These are phyloP conservation scores for Wallemia hederae DNA, from an alignment of 1,284 basidiomycete species.

Conservation along the genomic window DNA sequence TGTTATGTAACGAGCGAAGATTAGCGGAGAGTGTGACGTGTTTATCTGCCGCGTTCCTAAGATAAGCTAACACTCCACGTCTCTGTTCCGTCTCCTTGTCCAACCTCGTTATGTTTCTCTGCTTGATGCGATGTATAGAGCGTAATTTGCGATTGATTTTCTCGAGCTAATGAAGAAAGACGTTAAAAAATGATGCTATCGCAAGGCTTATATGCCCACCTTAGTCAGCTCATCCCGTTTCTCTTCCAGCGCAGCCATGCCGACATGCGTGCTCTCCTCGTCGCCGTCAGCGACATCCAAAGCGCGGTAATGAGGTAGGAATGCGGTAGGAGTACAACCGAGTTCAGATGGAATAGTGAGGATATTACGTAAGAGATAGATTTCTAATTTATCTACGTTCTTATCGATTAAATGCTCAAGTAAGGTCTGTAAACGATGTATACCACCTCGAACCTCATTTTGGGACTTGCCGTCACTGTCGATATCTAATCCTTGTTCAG, in stretches of 20 bases:
- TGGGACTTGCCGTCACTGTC: background rate
- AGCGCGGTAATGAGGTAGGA: background rate
- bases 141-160: background rate
- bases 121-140: background rate
- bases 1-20: too few species aligned
- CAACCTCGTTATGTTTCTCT: background rate
- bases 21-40: too few species aligned
- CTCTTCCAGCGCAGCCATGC: background rate
- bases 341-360: background rate
- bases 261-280: too few species aligned
- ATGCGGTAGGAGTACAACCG: background rate
- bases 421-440: background rate
- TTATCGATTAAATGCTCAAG: slow-evolving; percentile 1
- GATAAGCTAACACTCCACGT: background rate
- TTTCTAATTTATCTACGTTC: background rate
- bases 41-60: background rate
- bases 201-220: too few species aligned
- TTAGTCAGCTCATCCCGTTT: too few species aligned
- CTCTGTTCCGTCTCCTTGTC: background rate
- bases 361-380: background rate
- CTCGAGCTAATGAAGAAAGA: background rate
- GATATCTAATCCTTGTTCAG: background rate
- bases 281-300: background rate
- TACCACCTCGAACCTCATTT: background rate
- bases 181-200: too few species aligned